These are phyloP conservation scores for Tardiomyces digboiensis DNA, from an alignment of 1,139 yeast genomes.

Conservation along the genomic window DNA sequence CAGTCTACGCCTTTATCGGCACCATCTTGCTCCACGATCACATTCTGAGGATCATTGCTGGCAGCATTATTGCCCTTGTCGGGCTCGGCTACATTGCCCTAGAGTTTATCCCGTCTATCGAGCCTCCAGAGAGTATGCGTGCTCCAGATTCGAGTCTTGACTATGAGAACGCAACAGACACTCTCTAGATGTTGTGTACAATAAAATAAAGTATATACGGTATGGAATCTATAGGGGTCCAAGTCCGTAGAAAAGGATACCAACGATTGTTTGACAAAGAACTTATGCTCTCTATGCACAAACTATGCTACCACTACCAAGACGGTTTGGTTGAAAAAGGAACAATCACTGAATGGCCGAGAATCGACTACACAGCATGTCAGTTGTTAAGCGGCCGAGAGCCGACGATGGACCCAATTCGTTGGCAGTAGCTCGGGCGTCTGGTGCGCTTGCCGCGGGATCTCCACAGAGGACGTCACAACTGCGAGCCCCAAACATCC, in stretches of 20 bases:
- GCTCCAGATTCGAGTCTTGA: slow-evolving; percentile 15
- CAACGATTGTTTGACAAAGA: too few relatives aligned
- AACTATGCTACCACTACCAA: too few relatives aligned
- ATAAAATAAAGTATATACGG: too few relatives aligned
- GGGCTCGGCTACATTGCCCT: slow-evolving; percentile 53
- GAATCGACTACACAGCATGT: slow-evolving; percentile 5
- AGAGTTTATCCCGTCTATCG: slow-evolving; percentile 62
- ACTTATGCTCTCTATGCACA: too few relatives aligned
- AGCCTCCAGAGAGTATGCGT: slow-evolving; percentile 66
- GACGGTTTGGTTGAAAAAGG: too few relatives aligned
- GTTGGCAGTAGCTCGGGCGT: slow-evolving; percentile 2
- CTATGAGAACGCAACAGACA: slow-evolving; percentile 22
- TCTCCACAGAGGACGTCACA: slow-evolving; percentile 4
- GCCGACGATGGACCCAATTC: slow-evolving; percentile 4
- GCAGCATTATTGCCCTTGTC: slow-evolving; percentile 42
- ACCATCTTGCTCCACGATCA: slow-evolving; percentile 53
- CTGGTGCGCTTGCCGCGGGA: slow-evolving; percentile 33
- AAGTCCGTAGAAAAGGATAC: too few relatives aligned
- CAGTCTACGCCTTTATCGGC: slow-evolving; percentile 59
- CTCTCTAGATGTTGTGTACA: slow-evolving; percentile 14
- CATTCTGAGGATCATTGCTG: slow-evolving; percentile 44
- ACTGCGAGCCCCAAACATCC: slow-evolving; percentile 7
- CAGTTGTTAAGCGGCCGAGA: slow-evolving; percentile 8
- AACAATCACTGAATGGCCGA: too few relatives aligned
- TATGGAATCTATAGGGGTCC: too few relatives aligned